Evolutionary conservation across 75 land plant species (phyloP), one percentile per base, ranked within the genome.

Genomic region (Sequoiadendron giganteum): DNA sequence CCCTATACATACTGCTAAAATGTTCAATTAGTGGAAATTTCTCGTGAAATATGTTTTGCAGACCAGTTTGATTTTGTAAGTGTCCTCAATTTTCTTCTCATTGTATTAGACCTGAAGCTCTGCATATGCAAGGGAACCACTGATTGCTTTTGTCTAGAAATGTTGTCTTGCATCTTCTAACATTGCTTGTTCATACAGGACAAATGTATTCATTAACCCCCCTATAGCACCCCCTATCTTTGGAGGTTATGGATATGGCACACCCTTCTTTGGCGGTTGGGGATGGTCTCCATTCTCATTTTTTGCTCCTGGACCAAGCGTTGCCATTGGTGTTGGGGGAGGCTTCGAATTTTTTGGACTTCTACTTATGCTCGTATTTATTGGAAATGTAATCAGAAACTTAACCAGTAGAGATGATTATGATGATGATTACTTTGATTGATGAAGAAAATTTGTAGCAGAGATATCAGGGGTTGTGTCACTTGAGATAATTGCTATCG

Each of bases 271-370:
- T 87, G 95, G 95, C 13, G 98, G 98, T 48, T 96, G 95, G 95
- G 98, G 98, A 45, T 96, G 95, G 95, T 95, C 97, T 11, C 97
- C 97, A 36, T 96, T 95, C 88, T 91, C 96, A 14, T 96, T 96
- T 88, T 96, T 92, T 73, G 91, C 91, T 14, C 97, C 98, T 2
- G 95, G 94, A n/a, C 98, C 98, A 0, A 86, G 92, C 49, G 93
- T 95, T 10, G 98, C 95, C 30, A 87, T 96, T 55, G 86, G 92
- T 36, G 96, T 96, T 70, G 96, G 97, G 13, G 95, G 95, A 16
- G 90, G 89, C 40, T 91, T 93, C 13, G 90, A 89, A 0, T 61
- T 89, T 49, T 82, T 92, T 54, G 72, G 43, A 18, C 77, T 86
- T 6, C 61, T 92, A 3, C 32, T 92, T 14, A 72, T 87, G 30